A percentile compares a stretch with the other conserved stretches of the same genome.
phyloP scores from a whole-genome alignment of 805 yeast genomes.

The Saccharomycopsis synnaedendra region DNA sequence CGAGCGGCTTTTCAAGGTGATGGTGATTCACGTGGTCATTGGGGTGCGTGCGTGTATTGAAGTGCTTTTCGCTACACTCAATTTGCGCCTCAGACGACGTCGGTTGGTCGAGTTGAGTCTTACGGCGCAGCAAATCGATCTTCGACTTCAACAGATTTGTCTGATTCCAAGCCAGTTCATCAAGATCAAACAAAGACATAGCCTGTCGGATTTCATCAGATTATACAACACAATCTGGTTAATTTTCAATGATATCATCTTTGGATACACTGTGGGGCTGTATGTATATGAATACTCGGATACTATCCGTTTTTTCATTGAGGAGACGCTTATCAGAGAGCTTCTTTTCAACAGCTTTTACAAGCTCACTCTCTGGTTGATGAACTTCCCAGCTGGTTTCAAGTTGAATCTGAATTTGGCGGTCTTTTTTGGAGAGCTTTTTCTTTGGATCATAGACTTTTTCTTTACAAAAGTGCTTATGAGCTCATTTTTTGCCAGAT shows the following conservation, averaged over 20 bases:
- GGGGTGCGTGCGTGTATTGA: conserved; percentile 2
- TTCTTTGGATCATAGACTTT: conserved; percentile 71
- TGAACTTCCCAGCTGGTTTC: conserved; percentile 88
- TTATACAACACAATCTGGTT: conserved; percentile 87
- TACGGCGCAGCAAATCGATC: conserved; percentile 67
- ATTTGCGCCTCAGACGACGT: conserved; percentile 19
- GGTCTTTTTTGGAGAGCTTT: conserved; percentile 73
- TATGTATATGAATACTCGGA: conserved; percentile 30
- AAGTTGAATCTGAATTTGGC: conserved; percentile 84
- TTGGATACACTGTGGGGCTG: conserved; percentile 55
- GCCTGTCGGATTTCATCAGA: conserved; percentile 55
- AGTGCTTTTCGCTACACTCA: conserved; percentile 19
- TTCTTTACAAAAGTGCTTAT: conserved; percentile 30
- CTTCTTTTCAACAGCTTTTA: conserved; percentile 36
- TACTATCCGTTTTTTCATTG: conserved; percentile 20
- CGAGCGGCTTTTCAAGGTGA: neutral
- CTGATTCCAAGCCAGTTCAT: conserved; percentile 72
- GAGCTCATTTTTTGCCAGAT: conserved; percentile 5
- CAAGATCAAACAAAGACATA: conserved; percentile 28
- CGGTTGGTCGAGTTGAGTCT: conserved; percentile 38
- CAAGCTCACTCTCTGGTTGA: conserved; percentile 54
- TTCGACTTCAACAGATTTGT: conserved; percentile 64
- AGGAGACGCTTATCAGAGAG: conserved; percentile 25
- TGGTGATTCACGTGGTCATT: conserved; percentile 4
- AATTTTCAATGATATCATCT: conserved; percentile 64